Evolutionary conservation across 306 rosid species (phyloP).

Genomic region (Sindora glabra): DNA sequence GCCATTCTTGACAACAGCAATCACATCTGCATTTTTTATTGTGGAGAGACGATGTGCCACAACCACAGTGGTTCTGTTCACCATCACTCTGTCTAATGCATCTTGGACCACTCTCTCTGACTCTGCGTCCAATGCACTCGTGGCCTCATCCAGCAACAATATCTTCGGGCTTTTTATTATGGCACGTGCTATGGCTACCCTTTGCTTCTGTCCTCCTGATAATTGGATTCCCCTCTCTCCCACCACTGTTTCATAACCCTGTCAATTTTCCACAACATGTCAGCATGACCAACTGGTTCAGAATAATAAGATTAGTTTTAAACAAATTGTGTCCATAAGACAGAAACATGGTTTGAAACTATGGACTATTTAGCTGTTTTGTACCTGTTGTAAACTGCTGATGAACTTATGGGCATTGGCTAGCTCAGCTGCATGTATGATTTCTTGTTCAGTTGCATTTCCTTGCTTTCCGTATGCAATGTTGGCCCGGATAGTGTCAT

Average conservation of each 20-base stretch:
- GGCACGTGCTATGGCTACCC: slow-evolving; percentile 74
- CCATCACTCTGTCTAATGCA: slow-evolving; percentile 66
- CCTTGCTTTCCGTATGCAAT: slow-evolving; percentile 71
- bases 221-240: slow-evolving; percentile 69
- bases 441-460: slow-evolving; percentile 56
- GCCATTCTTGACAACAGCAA: slow-evolving; percentile 72
- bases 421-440: slow-evolving; percentile 46
- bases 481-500: slow-evolving; percentile 62
- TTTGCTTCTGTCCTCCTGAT: slow-evolving; percentile 73
- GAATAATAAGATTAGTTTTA: no score
- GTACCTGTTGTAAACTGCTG: slow-evolving; percentile 55
- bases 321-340: no score
- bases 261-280: neutral
- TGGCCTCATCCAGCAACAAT: slow-evolving; percentile 67
- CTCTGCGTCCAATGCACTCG: slow-evolving; percentile 75
- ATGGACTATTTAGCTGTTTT: no score
- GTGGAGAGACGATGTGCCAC: slow-evolving; percentile 75
- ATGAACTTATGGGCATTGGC: slow-evolving; percentile 73
- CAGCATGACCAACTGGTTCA: neutral
- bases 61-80: slow-evolving; percentile 54
- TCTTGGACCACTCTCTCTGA: slow-evolving; percentile 80
- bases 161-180: slow-evolving; percentile 65
- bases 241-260: slow-evolving; percentile 64
- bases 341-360: no score
- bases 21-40: slow-evolving; percentile 60